Evolutionary conservation across 2,329 filamentous ascomycete species (phyloP).

Genomic region (Aspergillus melleus): DNA sequence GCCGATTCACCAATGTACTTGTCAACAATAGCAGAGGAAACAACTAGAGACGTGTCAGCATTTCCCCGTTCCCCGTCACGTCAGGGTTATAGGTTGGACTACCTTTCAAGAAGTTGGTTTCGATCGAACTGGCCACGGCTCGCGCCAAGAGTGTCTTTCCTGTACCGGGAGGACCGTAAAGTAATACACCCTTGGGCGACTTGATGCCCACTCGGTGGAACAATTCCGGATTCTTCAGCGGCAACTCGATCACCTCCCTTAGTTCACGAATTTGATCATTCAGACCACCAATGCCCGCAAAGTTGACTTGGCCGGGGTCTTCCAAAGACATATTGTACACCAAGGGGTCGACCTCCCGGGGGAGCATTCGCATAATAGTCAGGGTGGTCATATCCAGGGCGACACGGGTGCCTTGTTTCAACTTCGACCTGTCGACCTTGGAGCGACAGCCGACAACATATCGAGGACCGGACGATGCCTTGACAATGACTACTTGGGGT

Average conservation of each 20-base stretch:
- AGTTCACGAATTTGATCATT: conserved; percentile 98
- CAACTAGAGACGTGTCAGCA: conserved; percentile 59
- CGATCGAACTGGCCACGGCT: conserved; percentile 91
- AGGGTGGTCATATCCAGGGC: conserved; percentile 99
- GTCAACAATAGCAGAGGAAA: conserved; percentile 98
- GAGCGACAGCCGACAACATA: conserved; percentile 98
- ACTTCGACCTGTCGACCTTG: conserved; percentile 94
- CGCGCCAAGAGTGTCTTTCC: conserved; percentile 93
- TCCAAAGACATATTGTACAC: conserved; percentile 99
- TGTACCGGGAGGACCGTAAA: conserved; percentile 95
- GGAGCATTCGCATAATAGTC: conserved; percentile 99
- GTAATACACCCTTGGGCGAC: conserved; percentile 92
- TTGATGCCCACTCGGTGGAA: conserved; percentile 98
- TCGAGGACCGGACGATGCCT: conserved; percentile 92
- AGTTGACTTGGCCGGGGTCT: conserved; percentile 96
- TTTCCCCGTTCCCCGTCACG: not conserved
- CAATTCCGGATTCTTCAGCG: conserved; percentile 96
- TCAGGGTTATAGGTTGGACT: conserved; percentile 15
- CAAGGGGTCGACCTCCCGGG: conserved; percentile 94
- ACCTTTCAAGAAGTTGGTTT: conserved; percentile 99
- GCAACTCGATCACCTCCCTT: conserved; percentile 95
- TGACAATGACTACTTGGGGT: conserved; percentile 78
- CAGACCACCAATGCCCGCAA: conserved; percentile 93
- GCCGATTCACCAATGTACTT: conserved; percentile 99
- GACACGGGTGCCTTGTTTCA: conserved; percentile 97